These are phyloP conservation scores for Ganoderma sinense DNA, from an alignment of 1,284 basidiomycete species.

Conservation along the genomic window DNA sequence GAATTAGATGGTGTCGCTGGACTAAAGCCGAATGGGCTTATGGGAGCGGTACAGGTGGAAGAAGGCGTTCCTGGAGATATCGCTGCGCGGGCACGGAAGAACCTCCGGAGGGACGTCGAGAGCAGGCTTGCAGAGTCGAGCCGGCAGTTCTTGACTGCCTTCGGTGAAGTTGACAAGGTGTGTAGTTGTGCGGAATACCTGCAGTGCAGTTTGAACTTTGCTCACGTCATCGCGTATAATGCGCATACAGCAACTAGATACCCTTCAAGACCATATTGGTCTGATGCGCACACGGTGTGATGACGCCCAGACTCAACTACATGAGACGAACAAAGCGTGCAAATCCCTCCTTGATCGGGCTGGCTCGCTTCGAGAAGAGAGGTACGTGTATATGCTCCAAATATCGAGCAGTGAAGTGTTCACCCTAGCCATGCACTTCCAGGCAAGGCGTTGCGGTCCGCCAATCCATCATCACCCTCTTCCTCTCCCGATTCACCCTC, in stretches of 20 bases:
- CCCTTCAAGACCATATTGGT: conserved; percentile 76
- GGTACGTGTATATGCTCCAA: conserved; percentile 53
- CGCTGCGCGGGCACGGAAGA: conserved; percentile 76
- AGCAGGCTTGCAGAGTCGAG: conserved; percentile 82
- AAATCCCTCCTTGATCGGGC: conserved; percentile 88
- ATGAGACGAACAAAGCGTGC: conserved; percentile 81
- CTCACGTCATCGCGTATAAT: neutral
- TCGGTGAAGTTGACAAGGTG: conserved; percentile 89
- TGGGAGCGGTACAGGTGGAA: conserved; percentile 29
- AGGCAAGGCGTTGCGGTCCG: conserved; percentile 76
- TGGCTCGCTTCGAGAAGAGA: conserved; percentile 81
- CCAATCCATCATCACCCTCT: conserved; percentile 79
- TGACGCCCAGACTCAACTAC: conserved; percentile 82
- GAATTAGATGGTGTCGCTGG: conserved; percentile 18
- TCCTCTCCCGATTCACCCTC: conserved; percentile 89
- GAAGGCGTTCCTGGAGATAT: conserved; percentile 53
- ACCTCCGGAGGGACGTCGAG: conserved; percentile 87
- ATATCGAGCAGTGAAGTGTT: neutral
- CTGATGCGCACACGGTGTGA: conserved; percentile 86
- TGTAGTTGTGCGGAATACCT: conserved; percentile 37
- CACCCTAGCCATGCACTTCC: conserved; percentile 4
- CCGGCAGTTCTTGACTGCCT: conserved; percentile 81
- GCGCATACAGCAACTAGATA: conserved; percentile 73
- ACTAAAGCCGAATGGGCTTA: conserved; percentile 29
- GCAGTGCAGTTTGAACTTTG: neutral